These are phyloP conservation scores for Circinella umbellata DNA, from an alignment of 371 early-diverging fungal species.

Conservation along the genomic window DNA sequence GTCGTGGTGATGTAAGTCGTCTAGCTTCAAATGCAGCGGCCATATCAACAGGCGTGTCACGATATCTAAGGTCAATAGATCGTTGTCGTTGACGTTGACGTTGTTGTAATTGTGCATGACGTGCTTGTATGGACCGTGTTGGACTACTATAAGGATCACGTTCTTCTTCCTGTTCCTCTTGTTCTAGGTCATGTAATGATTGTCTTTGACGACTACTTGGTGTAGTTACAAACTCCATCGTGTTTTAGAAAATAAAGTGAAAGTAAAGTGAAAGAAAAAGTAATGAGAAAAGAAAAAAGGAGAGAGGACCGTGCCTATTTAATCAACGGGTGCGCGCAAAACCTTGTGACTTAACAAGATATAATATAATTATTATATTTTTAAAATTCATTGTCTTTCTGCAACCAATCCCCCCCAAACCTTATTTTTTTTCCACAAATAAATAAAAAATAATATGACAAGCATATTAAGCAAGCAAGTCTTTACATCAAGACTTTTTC, in stretches of 20 bases:
- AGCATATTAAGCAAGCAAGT: neutral
- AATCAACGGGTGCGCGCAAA: too few species aligned
- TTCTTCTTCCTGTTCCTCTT: neutral
- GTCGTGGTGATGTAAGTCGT: neutral
- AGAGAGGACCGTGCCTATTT: neutral
- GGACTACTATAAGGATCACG: conserved; percentile 7
- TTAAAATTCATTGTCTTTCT: neutral
- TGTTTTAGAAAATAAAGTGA: neutral
- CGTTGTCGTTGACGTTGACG: conserved; percentile 4
- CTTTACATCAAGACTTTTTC: neutral
- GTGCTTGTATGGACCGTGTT: conserved; percentile 8
- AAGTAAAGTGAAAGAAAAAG: neutral
- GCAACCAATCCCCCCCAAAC: too few species aligned
- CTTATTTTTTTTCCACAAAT: too few species aligned
- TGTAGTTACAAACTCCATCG: conserved; percentile 2
- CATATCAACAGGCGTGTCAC: neutral
- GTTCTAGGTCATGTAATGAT: neutral
- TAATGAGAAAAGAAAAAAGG: neutral
- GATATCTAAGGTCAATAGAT: neutral
- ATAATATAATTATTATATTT: neutral
- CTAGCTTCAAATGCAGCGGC: neutral
- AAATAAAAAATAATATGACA: neutral
- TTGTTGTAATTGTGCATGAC: neutral
- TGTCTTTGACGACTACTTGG: neutral
- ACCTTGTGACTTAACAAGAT: too few species aligned